Evolutionary conservation across 2,329 filamentous ascomycete species (phyloP).

Genomic region (Bipolaris gigantea): DNA sequence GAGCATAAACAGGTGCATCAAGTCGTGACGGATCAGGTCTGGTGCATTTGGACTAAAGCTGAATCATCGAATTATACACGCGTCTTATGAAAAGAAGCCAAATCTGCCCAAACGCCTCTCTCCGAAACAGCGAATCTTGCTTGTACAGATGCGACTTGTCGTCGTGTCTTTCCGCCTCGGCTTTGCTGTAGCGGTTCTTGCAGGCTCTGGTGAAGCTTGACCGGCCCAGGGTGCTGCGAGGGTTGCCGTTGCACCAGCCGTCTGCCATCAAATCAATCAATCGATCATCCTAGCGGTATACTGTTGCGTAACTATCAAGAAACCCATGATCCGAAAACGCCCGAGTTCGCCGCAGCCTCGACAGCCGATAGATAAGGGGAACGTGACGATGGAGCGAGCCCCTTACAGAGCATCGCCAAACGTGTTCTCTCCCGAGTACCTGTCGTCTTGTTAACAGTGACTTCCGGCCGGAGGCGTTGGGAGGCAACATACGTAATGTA

Average conservation of each 20-base stretch:
- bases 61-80: conserved; percentile 27
- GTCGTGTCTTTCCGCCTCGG: not conserved
- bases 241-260: conserved; percentile 9
- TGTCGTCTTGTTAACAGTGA: conserved; percentile 41
- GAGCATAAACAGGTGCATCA: not conserved
- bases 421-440: conserved; percentile 98
- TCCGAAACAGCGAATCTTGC: not conserved
- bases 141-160: not conserved
- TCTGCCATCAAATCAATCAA: conserved; percentile 16
- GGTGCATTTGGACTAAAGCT: conserved; percentile 24
- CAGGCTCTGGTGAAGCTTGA: conserved; percentile 7
- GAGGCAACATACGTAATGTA: conserved; percentile 80
- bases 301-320: conserved; percentile 24
- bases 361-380: conserved; percentile 23
- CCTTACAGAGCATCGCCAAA: conserved; percentile 65
- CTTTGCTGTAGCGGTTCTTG: conserved; percentile 5
- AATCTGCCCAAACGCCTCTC: conserved; percentile 6
- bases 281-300: conserved; percentile 21
- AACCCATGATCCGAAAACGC: conserved; percentile 37
- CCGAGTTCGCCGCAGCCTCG: conserved; percentile 30
- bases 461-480: not conserved
- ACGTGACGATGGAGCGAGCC: conserved; percentile 12
- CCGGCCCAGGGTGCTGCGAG: conserved; percentile 10
- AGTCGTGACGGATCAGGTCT: conserved; percentile 14
- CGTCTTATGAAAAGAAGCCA: conserved; percentile 19